phyloP scores from a whole-genome alignment of 2,329 filamentous ascomycete genomes.

The Eutypa lata region DNA sequence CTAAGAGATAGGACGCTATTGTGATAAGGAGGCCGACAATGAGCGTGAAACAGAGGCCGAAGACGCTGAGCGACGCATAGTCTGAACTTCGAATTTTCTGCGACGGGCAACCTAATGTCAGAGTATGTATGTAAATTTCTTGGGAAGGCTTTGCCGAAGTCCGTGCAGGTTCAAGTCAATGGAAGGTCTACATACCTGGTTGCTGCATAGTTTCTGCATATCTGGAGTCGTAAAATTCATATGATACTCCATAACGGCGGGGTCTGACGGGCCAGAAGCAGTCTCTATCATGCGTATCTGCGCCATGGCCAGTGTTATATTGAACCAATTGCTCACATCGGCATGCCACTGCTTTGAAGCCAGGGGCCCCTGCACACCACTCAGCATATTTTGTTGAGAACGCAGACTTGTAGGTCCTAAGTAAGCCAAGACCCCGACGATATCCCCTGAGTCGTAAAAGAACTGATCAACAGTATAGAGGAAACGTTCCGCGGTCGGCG shows the following conservation, averaged over 20 bases:
- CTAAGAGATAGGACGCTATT: conserved; percentile 12
- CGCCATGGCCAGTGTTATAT: background rate
- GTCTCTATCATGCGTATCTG: background rate
- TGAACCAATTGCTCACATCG: conserved; percentile 1
- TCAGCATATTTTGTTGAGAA: background rate
- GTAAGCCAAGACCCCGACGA: background rate
- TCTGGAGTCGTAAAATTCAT: background rate
- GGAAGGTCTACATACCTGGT: conserved; percentile 1
- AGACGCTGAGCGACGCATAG: conserved; percentile 24
- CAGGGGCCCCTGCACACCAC: background rate
- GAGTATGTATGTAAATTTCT: no score
- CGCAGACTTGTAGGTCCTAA: background rate
- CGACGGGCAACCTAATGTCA: no score
- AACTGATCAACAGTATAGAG: background rate
- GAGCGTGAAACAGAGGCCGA: conserved; percentile 21
- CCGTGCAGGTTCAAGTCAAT: background rate
- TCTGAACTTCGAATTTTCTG: conserved; percentile 22
- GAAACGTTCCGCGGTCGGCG: background rate
- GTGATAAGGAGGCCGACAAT: conserved; percentile 14
- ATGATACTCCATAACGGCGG: background rate
- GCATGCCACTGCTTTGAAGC: conserved; percentile 5
- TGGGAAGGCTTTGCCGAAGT: no score
- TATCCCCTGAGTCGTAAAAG: background rate
- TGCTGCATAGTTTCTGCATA: conserved; percentile 1
- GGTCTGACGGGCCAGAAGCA: background rate